Percentiles rank a stretch among this genome's conserved stretches.
Conservation (phyloP, 768 basidiomycete genomes). For the Pleurotus citrinopileatus region DNA sequence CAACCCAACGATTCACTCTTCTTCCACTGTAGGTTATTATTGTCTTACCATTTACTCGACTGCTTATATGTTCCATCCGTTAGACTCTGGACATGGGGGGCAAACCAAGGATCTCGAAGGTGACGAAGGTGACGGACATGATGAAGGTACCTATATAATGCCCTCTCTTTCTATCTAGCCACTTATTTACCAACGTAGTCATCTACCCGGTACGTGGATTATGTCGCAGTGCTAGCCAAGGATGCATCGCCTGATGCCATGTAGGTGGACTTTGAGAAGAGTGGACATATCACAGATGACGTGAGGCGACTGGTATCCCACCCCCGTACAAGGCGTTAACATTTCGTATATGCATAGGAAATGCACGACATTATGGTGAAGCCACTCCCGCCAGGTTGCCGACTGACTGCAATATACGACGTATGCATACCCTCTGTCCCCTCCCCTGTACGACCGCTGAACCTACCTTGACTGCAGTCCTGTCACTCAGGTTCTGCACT, state of each 20-base stretch:
- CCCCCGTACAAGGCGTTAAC: not conserved
- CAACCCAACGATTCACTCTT: slow-evolving; percentile 82
- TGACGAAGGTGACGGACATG: slow-evolving; percentile 81
- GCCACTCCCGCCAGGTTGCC: slow-evolving; percentile 34
- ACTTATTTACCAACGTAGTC: slow-evolving; percentile 35
- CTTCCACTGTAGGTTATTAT: slow-evolving; percentile 69
- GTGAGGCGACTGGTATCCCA: slow-evolving; percentile 41
- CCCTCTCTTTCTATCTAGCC: not conserved
- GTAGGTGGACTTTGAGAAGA: slow-evolving; percentile 42
- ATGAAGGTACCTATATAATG: slow-evolving; percentile 62
- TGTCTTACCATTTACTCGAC: not conserved
- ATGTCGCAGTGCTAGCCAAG: too few species aligned
- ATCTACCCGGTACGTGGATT: slow-evolving; percentile 71
- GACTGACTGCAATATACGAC: slow-evolving; percentile 81
- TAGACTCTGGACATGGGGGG: slow-evolving; percentile 93
- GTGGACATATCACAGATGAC: slow-evolving; percentile 87
- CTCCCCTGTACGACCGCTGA: not conserved
- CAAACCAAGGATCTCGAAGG: slow-evolving; percentile 82
- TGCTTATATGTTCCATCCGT: not conserved
- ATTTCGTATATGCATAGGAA: slow-evolving; percentile 33
- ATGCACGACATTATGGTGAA: slow-evolving; percentile 70
- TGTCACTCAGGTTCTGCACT: slow-evolving; percentile 88
- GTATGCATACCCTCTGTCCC: slow-evolving; percentile 35
- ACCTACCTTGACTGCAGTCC: slow-evolving; percentile 39
- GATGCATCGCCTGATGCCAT: slow-evolving; percentile 72